phyloP scores from a whole-genome alignment of 2,329 filamentous ascomycete genomes.

The Clonostachys chloroleuca region DNA sequence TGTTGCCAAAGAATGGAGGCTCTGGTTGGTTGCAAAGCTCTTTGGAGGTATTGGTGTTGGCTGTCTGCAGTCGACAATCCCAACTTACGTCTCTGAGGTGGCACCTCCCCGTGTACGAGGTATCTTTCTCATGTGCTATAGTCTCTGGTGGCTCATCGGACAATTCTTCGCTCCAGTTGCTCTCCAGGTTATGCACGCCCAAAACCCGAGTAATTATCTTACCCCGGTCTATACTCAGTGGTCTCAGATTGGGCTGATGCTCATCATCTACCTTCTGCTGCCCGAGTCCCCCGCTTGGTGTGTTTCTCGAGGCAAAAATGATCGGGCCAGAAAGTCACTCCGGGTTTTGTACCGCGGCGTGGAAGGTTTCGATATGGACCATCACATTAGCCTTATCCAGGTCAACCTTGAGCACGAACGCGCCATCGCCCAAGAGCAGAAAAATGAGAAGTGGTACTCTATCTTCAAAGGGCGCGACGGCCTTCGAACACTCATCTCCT shows the following conservation, averaged over 20 bases:
- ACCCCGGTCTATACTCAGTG: constrained; percentile 38
- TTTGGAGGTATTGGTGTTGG: constrained; percentile 32
- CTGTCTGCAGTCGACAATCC: constrained; percentile 32
- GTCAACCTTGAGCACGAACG: too few relatives aligned
- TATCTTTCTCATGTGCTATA: constrained; percentile 31
- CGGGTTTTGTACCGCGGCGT: constrained; percentile 14
- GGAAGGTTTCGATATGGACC: constrained; percentile 9
- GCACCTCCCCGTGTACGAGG: constrained; percentile 33
- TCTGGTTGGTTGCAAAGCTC: constrained; percentile 30
- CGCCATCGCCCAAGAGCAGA: too few relatives aligned
- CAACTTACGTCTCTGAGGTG: constrained; percentile 33
- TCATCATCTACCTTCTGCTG: constrained; percentile 25
- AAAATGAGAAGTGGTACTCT: too few relatives aligned
- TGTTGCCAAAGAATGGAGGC: constrained; percentile 26
- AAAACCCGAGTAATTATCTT: constrained; percentile 23
- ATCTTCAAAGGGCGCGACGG: constrained; percentile 10
- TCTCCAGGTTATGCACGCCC: constrained; percentile 23
- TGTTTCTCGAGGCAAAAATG: constrained; percentile 11
- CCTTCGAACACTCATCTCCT: constrained; percentile 15
- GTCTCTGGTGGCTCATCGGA: constrained; percentile 37
- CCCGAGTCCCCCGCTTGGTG: constrained; percentile 33
- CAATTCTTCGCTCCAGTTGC: constrained; percentile 35
- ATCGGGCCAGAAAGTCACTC: constrained; percentile 8
- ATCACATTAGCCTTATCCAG: too few relatives aligned
- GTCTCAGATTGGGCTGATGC: constrained; percentile 28